A percentile compares a stretch with the other conserved stretches of the same genome.
phyloP scores from a whole-genome alignment of 2,329 filamentous ascomycete genomes.

The Chaetomium globosum region DNA sequence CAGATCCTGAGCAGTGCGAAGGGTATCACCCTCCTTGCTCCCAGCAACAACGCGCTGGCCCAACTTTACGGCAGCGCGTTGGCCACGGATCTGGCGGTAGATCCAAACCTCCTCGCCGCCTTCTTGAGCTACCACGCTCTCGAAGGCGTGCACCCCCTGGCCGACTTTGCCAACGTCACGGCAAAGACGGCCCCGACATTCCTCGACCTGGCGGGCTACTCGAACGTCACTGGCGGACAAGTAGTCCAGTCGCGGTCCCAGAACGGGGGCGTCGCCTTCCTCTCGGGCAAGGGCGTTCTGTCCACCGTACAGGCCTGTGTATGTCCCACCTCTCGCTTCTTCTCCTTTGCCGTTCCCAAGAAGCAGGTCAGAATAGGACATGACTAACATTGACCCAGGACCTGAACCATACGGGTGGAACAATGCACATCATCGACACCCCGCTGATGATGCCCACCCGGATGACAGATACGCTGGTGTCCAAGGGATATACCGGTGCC shows the following conservation, averaged over 20 bases:
- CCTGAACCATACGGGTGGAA: constrained; percentile 56
- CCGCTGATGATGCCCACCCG: constrained; percentile 52
- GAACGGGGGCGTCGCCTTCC: constrained; percentile 52
- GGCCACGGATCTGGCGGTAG: constrained; percentile 31
- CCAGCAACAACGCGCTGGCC: constrained; percentile 55
- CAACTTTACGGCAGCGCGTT: constrained; percentile 43
- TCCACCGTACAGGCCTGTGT: constrained; percentile 54
- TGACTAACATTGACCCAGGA: constrained; percentile 42
- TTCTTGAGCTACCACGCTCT: constrained; percentile 62
- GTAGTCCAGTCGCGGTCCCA: constrained; percentile 51
- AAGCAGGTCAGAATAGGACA: too few species aligned
- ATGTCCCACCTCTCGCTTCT: constrained; percentile 35
- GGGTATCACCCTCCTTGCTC: constrained; percentile 63
- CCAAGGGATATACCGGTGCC: constrained; percentile 50
- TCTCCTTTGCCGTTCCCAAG: too few species aligned
- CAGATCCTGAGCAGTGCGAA: constrained; percentile 43
- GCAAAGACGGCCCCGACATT: constrained; percentile 45
- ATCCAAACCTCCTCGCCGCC: constrained; percentile 42
- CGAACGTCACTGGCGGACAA: constrained; percentile 64
- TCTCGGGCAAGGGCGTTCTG: constrained; percentile 55
- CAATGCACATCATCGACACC: constrained; percentile 57
- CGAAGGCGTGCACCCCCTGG: constrained; percentile 51
- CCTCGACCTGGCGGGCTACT: constrained; percentile 54
- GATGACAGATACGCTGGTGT: constrained; percentile 46
- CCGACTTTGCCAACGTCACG: constrained; percentile 38